Evolutionary conservation across 495 filamentous ascomycete genomes (phyloP), one percentile per base, ranked within the genome.

Genomic region (Hyaloscypha variabilis): DNA sequence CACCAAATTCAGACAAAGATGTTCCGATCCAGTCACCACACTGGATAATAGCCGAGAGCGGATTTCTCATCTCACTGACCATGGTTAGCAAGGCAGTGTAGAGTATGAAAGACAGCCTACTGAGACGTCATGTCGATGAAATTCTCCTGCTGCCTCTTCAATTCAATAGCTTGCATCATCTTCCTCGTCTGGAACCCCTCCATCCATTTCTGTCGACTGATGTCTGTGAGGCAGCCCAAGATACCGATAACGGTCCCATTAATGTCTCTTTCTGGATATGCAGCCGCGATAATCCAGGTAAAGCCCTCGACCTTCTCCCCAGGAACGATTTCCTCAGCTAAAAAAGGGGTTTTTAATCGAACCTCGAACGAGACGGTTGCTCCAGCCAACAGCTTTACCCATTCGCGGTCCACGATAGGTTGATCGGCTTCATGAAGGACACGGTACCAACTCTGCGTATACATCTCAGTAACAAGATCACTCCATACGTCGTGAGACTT

Each of bases 111-210:
- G 28, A 34, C 24, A 25, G 42, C 53, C 29, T 30, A 63, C 51
- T 96, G 91, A 65, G 88, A 91, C 13, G 90, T 93, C 67, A 92
- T 94, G 73, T 94, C 91, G 71, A 96, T 94, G 74, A 94, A 96
- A 65, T 93, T 93, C 71, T 94, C 87, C 67, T 90, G 88, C 67
- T 90, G 86, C 30, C 84, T 87, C 85, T 60, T 89, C 79, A 13
- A 84, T 88, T 71, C 85, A n/a, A 56, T 39, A 13, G 39, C 87
- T 69, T 84, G 80, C 39, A 85, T 77, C 66, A 85, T 81, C 49
- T 81, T 79, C 71, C 83, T 42, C 17, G 55, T 89, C 71, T 89
- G 86, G 36, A 87, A 81, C 54, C 82, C 83, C 86, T 67, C 51
- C 59, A 58, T 61, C 50, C 52, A 80, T 39, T 83, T 87, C 30